Evolutionary conservation across 1,139 yeast species (phyloP).

Genomic region (Sugiyamaella xylanicola): DNA sequence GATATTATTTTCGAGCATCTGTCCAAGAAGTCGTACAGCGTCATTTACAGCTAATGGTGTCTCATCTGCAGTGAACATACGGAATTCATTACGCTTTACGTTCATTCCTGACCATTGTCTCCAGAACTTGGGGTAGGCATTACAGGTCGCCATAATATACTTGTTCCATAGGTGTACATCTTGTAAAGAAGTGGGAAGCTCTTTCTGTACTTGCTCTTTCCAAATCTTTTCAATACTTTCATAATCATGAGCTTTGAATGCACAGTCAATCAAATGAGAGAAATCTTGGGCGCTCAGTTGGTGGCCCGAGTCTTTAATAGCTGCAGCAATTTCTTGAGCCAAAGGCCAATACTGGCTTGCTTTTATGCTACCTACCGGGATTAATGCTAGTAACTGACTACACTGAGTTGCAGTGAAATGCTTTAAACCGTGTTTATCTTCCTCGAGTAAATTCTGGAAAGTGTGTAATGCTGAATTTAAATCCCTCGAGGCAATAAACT

Average conservation of each 20-base stretch:
- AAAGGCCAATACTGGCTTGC: slow-evolving; percentile 17
- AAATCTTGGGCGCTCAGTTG: slow-evolving; percentile 34
- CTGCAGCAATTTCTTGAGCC: slow-evolving; percentile 19
- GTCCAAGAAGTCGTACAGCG: slow-evolving; percentile 34
- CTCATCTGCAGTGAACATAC: slow-evolving; percentile 7
- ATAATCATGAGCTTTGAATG: slow-evolving; percentile 34
- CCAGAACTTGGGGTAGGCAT: slow-evolving; percentile 41
- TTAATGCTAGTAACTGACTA: slow-evolving; percentile 6
- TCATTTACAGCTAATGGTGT: slow-evolving; percentile 31
- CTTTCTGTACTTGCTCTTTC: slow-evolving; percentile 24
- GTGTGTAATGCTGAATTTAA: slow-evolving; percentile 14
- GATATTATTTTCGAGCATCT: slow-evolving; percentile 40
- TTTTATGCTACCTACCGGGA: slow-evolving; percentile 15
- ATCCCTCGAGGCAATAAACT: slow-evolving; percentile 12
- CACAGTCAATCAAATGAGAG: slow-evolving; percentile 35
- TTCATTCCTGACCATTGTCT: slow-evolving; percentile 20
- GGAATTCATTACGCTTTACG: slow-evolving; percentile 7
- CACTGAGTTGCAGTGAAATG: slow-evolving; percentile 15
- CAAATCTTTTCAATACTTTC: slow-evolving; percentile 35
- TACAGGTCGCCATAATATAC: slow-evolving; percentile 41
- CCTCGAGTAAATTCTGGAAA: slow-evolving; percentile 13
- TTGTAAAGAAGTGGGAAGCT: slow-evolving; percentile 23
- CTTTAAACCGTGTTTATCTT: slow-evolving; percentile 8
- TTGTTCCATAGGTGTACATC: slow-evolving; percentile 41
- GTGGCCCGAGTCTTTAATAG: slow-evolving; percentile 31